phyloP scores from a whole-genome alignment of 306 rosid species.

The Geum urbanum region DNA sequence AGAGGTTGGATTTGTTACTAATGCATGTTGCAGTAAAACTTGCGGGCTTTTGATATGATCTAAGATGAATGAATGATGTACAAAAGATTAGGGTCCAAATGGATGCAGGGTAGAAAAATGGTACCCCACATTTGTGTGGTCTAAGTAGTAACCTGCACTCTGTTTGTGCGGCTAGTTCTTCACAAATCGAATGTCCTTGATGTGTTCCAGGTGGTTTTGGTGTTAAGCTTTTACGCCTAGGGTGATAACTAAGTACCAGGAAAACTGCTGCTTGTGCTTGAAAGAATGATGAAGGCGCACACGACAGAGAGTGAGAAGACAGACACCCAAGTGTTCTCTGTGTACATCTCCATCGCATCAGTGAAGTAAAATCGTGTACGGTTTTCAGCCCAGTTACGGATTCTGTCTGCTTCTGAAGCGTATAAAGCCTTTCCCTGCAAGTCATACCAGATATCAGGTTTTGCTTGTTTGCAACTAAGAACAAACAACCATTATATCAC shows the following conservation, averaged over 20 bases:
- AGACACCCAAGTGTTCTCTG: constrained; percentile 84
- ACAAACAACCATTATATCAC: neutral
- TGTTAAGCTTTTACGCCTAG: neutral
- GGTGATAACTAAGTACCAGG: constrained; percentile 53
- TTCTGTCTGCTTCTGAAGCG: constrained; percentile 85
- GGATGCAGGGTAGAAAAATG: constrained; percentile 33
- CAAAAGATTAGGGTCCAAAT: constrained; percentile 5
- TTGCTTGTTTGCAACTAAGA: neutral
- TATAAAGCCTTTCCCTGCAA: constrained; percentile 85
- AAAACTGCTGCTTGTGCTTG: constrained; percentile 61
- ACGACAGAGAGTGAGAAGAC: constrained; percentile 92
- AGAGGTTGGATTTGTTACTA: neutral
- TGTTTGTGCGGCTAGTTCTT: constrained; percentile 15
- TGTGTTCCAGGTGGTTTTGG: constrained; percentile 8
- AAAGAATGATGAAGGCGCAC: constrained; percentile 89
- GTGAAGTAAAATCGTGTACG: constrained; percentile 80
- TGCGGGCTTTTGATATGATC: constrained; percentile 13
- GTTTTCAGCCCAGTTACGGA: constrained; percentile 91
- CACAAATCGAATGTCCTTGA: neutral
- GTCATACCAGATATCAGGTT: constrained; percentile 12
- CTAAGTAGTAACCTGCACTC: constrained; percentile 24
- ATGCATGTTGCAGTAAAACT: neutral
- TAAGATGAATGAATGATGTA: constrained; percentile 16
- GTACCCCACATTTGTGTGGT: constrained; percentile 21
- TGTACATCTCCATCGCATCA: constrained; percentile 95